Conservation (phyloP, 2,329 filamentous ascomycete genomes). For the Tolypocladium paradoxum region DNA sequence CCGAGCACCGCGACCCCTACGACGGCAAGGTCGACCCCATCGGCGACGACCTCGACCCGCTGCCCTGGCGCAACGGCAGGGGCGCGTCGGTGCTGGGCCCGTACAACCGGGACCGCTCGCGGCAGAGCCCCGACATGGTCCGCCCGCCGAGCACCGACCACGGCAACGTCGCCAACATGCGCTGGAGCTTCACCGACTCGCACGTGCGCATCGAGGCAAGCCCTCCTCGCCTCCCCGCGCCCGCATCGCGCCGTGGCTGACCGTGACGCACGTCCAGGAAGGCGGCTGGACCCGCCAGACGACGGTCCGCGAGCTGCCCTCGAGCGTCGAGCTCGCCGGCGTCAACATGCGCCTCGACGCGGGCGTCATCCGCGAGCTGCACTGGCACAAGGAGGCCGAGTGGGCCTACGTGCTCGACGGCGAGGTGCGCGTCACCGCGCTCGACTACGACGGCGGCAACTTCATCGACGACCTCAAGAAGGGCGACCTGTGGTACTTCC, state of each 20-base stretch:
- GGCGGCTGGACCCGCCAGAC: slow-evolving; percentile 71
- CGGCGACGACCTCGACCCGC: slow-evolving; percentile 49
- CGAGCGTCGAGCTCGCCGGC: slow-evolving; percentile 59
- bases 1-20: slow-evolving; percentile 47
- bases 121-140: slow-evolving; percentile 61
- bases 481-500: slow-evolving; percentile 76
- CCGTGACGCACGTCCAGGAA: slow-evolving; percentile 49
- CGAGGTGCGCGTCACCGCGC: slow-evolving; percentile 57
- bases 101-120: slow-evolving; percentile 55
- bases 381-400: slow-evolving; percentile 74
- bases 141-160: slow-evolving; percentile 64
- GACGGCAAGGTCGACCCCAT: slow-evolving; percentile 53
- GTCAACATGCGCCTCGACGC: slow-evolving; percentile 70
- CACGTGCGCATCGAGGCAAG: slow-evolving; percentile 52
- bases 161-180: slow-evolving; percentile 59
- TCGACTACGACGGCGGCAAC: slow-evolving; percentile 65
- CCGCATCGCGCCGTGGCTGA: no score
- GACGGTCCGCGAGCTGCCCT: slow-evolving; percentile 52
- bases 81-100: slow-evolving; percentile 60
- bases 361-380: slow-evolving; percentile 64
- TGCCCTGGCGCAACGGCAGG: slow-evolving; percentile 52
- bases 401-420: slow-evolving; percentile 69
- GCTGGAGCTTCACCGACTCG: slow-evolving; percentile 59
- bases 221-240: no score
- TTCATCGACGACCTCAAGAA: slow-evolving; percentile 68